Base-by-base conservation (phyloP, 768 basidiomycete species). In the Glaciozyma martinii region DNA sequence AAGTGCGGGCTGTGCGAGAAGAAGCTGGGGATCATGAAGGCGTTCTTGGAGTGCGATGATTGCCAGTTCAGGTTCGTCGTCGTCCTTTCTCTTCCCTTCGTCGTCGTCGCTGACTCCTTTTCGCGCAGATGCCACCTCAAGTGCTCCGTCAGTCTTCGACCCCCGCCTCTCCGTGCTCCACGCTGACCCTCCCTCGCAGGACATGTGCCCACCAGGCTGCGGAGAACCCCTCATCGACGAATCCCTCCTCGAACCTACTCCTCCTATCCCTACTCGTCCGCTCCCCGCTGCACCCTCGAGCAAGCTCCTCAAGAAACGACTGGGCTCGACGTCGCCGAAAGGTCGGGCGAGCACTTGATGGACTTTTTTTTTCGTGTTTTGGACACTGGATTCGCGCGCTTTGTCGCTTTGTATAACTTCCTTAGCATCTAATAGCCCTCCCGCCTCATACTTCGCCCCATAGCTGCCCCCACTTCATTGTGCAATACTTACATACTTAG, bases 1-100 rank as follows among this genome's bases (percentile, higher is more conserved):
- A 90, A 87, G 74, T 94, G 90, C 71, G 89, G 89, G 76, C 77
- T 90, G 23, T 94, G 90, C 72, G 73, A 75, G 50, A 92, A 91
- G 80, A 79, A 88, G 55, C 79, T 94, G 46, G 90, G 90, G 18
- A 86, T 71, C 15, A 65, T 87, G 85, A 92, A 90, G 75, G 85
- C 89, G 27, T 82, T 87, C 40, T 77, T 93, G 25, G 84, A 88
- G 72, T 94, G 90, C 74, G 90, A 93, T 75, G 90, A 93, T 76
- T 93, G 91, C 76, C 85, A 86, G 32, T 76, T 89, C 71, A 82
- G 84, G 84, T 86, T 62, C 61, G 82, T 75, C 32, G 0, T 6
- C 23, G 33, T 1, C 4, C 9, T 8, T 46, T 16, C 3, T 25
- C 13, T 8, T 10, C 19, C 16, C 13, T n/a, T 2, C 8, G 12